A percentile compares a stretch with the other conserved stretches of the same genome.
phyloP scores from a whole-genome alignment of 1,284 basidiomycete genomes.

The Sporisorium exsertum region DNA sequence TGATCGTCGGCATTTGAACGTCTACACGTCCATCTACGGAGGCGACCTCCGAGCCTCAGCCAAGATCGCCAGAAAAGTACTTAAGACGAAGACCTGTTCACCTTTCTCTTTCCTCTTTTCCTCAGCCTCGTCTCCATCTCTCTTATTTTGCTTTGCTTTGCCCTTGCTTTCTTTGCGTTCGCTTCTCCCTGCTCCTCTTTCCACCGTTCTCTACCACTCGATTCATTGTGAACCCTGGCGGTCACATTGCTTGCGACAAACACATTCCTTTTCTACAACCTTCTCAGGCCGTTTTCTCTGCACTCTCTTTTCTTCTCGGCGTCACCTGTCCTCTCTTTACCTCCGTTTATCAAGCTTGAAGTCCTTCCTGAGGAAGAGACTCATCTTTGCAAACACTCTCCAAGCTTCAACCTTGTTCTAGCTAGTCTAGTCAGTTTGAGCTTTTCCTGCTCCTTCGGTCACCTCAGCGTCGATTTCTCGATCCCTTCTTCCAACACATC shows the following conservation, averaged over 20 bases:
- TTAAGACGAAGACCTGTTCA: slow-evolving; percentile 13
- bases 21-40: background rate
- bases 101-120: slow-evolving; percentile 16
- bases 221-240: slow-evolving; percentile 52
- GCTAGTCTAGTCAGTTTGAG: slow-evolving; percentile 40
- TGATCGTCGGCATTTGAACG: slow-evolving; percentile 4
- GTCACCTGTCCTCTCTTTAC: background rate
- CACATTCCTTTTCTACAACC: slow-evolving; percentile 8
- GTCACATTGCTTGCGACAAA: slow-evolving; percentile 45
- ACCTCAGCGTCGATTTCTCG: background rate
- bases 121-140: slow-evolving; percentile 34
- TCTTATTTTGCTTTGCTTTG: slow-evolving; percentile 38
- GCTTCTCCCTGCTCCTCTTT: slow-evolving; percentile 36
- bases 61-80: slow-evolving; percentile 10
- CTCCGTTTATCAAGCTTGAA: slow-evolving; percentile 5
- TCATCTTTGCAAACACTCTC: slow-evolving; percentile 5
- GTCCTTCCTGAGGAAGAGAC: slow-evolving; percentile 44
- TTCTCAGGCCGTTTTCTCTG: slow-evolving; percentile 15
- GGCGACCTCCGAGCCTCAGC: background rate
- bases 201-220: slow-evolving; percentile 21
- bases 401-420: slow-evolving; percentile 21
- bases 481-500: slow-evolving; percentile 2
- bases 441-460: background rate
- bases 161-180: slow-evolving; percentile 27
- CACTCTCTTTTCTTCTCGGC: slow-evolving; percentile 5